Percentiles rank a stretch among this genome's conserved stretches.
These are phyloP conservation scores for Trichomonascaceae sp. DNA, from an alignment of 1,139 yeast genomes.

Conservation along the genomic window DNA sequence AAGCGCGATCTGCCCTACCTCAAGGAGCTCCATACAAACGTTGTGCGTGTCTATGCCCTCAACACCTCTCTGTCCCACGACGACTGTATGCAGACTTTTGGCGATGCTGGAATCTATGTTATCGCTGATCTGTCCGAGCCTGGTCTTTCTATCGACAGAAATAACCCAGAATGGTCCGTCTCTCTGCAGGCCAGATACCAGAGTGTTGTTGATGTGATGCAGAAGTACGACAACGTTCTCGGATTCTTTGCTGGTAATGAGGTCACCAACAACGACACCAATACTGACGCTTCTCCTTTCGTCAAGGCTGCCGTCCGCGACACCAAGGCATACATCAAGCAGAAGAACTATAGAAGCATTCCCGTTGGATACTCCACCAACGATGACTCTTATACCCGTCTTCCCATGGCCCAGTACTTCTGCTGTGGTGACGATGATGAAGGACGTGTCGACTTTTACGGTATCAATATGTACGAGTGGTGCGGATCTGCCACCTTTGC, in stretches of 20 bases:
- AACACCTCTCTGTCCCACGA: constrained; percentile 76
- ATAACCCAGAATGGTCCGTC: constrained; percentile 59
- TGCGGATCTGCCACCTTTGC: constrained; percentile 70
- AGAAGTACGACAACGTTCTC: constrained; percentile 69
- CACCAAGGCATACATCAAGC: constrained; percentile 57
- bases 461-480: constrained; percentile 96
- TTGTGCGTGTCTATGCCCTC: constrained; percentile 77
- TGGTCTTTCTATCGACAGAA: constrained; percentile 58
- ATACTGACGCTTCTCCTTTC: constrained; percentile 59
- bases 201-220: constrained; percentile 66
- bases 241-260: constrained; percentile 97
- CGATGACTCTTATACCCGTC: constrained; percentile 52
- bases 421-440: constrained; percentile 60
- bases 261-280: constrained; percentile 64
- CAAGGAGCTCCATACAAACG: constrained; percentile 64
- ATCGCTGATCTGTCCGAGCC: constrained; percentile 90
- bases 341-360: constrained; percentile 47
- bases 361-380: constrained; percentile 98
- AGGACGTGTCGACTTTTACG: constrained; percentile 68
- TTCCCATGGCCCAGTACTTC: constrained; percentile 56
- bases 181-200: constrained; percentile 32
- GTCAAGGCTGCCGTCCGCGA: constrained; percentile 78
- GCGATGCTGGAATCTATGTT: constrained; percentile 83
- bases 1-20: constrained; percentile 61
- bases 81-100: constrained; percentile 79